Evolutionary conservation across 805 yeast genomes (phyloP).

Genomic region (Pichia cabralensis): DNA sequence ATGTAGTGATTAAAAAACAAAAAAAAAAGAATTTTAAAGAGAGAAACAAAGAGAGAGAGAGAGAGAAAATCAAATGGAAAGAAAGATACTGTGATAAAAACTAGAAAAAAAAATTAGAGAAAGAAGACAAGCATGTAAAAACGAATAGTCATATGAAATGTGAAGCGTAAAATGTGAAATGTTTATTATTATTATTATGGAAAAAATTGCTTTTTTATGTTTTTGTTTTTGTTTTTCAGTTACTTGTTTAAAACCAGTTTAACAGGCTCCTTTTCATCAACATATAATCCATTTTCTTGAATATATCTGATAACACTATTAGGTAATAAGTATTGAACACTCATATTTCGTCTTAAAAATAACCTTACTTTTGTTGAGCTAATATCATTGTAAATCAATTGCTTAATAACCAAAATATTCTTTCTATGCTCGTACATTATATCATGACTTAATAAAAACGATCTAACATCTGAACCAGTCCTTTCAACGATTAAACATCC

Average conservation of each 20-base stretch:
- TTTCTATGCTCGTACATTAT: slow-evolving; percentile 95
- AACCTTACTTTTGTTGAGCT: slow-evolving; percentile 89
- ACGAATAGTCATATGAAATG: background rate
- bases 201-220: no score
- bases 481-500: slow-evolving; percentile 96
- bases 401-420: slow-evolving; percentile 89
- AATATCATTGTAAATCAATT: slow-evolving; percentile 92
- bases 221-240: no score
- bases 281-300: slow-evolving; percentile 81
- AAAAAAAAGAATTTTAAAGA: no score
- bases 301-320: slow-evolving; percentile 91
- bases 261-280: slow-evolving; percentile 85
- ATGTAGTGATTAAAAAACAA: no score
- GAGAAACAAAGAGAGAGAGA: no score
- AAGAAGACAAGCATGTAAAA: background rate
- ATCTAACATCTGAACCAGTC: slow-evolving; percentile 92
- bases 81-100: background rate
- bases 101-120: background rate
- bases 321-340: slow-evolving; percentile 89
- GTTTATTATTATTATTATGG: no score
- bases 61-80: no score
- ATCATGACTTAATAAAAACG: slow-evolving; percentile 86
- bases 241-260: slow-evolving; percentile 56
- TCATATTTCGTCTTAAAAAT: slow-evolving; percentile 90
- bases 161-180: no score